phyloP scores from a whole-genome alignment of 345 rosid species.

The Rhizophora mangle region DNA sequence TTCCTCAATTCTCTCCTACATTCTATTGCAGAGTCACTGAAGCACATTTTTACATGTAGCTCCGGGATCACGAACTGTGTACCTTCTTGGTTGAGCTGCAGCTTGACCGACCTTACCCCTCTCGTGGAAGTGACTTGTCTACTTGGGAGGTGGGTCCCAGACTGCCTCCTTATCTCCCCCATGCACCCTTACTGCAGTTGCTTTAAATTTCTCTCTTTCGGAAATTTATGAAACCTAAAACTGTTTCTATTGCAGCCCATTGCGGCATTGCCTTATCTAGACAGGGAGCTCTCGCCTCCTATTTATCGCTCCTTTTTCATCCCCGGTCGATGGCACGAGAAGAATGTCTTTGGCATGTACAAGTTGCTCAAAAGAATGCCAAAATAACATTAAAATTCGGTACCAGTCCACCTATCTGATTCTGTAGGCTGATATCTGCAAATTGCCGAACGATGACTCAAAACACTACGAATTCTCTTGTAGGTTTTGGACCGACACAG shows the following conservation, averaged over 20 bases:
- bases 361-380: conserved; percentile 51
- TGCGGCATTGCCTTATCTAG: conserved; percentile 79
- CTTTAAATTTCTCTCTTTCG: neutral
- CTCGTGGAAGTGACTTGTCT: conserved; percentile 78
- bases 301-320: conserved; percentile 82
- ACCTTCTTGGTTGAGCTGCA: conserved; percentile 86
- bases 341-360: conserved; percentile 89
- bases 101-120: conserved; percentile 67
- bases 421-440: neutral
- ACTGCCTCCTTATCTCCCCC: neutral
- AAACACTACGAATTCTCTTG: neutral
- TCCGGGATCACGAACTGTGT: conserved; percentile 60
- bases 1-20: neutral
- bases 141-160: conserved; percentile 76
- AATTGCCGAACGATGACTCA: neutral
- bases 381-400: neutral
- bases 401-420: neutral
- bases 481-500: neutral
- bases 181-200: neutral
- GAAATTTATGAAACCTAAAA: neutral
- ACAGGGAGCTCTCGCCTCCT: conserved; percentile 89
- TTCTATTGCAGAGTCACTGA: neutral
- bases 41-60: conserved; percentile 36
- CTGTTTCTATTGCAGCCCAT: conserved; percentile 44
- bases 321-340: conserved; percentile 76